Percentiles rank a stretch among this genome's conserved stretches.
Conservation (phyloP, 2,329 filamentous ascomycete genomes). For the Colletotrichum sp. region DNA sequence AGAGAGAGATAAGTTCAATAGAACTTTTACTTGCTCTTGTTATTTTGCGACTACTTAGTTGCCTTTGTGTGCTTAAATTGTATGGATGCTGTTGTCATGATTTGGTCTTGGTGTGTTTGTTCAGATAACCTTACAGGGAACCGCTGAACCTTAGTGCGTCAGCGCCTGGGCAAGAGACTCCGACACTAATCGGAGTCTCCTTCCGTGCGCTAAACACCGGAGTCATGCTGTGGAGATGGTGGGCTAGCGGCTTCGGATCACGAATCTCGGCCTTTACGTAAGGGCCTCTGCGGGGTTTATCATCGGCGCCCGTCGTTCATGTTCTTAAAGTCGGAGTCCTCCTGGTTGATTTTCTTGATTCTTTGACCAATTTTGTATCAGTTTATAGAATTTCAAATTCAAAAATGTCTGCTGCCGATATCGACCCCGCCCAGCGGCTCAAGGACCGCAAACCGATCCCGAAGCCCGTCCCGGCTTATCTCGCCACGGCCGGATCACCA, state of each 20-base stretch:
- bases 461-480: constrained; percentile 54
- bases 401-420: neutral
- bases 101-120: neutral
- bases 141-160: neutral
- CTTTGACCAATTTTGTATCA: neutral
- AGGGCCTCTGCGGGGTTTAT: constrained; percentile 5
- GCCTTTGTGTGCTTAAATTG: neutral
- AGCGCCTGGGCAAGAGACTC: neutral
- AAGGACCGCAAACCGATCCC: constrained; percentile 48
- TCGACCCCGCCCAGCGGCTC: constrained; percentile 35
- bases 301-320: neutral
- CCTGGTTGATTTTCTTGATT: neutral
- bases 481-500: constrained; percentile 46
- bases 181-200: neutral
- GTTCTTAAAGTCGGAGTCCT: neutral
- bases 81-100: neutral
- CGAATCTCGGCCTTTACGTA: constrained; percentile 6
- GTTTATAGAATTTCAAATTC: neutral
- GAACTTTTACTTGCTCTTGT: too few relatives aligned
- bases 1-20: too few relatives aligned
- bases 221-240: constrained; percentile 2
- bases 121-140: neutral
- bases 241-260: constrained; percentile 4
- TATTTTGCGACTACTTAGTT: too few relatives aligned
- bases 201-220: neutral